These are phyloP conservation scores for Carex kokanica DNA, from an alignment of 176 grass and related monocot species.

Conservation along the genomic window DNA sequence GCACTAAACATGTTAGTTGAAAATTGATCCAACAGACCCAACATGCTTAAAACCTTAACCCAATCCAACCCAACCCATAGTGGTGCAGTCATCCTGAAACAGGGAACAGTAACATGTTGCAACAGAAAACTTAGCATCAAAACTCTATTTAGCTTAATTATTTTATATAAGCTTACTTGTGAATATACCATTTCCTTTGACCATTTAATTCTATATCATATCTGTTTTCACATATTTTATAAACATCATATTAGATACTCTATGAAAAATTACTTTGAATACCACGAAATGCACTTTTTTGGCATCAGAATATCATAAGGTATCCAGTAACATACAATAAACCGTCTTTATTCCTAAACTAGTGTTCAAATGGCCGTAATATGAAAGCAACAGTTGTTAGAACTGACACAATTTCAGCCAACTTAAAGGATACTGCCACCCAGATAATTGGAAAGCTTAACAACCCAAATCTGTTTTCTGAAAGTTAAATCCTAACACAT, in stretches of 20 bases:
- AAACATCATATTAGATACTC: neutral
- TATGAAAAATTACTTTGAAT: neutral
- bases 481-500: neutral
- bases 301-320: neutral
- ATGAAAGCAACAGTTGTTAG: neutral
- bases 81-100: neutral
- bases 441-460: neutral
- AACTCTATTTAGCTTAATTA: neutral
- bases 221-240: neutral
- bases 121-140: neutral
- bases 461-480: neutral
- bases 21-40: conserved; percentile 11
- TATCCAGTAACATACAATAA: neutral
- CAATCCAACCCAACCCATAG: conserved; percentile 17
- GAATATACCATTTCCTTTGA: neutral
- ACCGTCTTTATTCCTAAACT: neutral
- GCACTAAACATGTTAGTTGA: conserved; percentile 12
- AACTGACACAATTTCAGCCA: neutral
- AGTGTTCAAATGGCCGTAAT: neutral
- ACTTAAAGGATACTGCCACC: neutral
- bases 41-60: conserved; percentile 14
- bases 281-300: neutral
- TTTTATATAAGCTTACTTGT: neutral
- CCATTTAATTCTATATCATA: neutral
- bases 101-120: neutral